Evolutionary conservation across 2,329 filamentous ascomycete genomes (phyloP).

Genomic region (Pseudocercospora pini-densiflorae): DNA sequence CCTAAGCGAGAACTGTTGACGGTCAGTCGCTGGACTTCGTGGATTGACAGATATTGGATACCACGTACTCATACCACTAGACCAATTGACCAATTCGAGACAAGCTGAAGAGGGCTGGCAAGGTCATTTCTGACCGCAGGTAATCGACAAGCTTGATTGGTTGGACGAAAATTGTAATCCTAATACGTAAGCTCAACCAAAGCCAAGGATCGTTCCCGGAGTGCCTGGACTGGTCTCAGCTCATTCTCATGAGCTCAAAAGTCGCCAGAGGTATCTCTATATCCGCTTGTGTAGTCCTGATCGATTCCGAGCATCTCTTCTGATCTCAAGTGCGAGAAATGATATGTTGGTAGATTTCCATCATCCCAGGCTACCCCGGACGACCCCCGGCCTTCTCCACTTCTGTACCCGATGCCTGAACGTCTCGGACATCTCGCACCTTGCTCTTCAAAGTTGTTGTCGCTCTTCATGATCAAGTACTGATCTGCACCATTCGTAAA

Average conservation of each 20-base stretch:
- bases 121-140: not conserved
- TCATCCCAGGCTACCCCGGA: not conserved
- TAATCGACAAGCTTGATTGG: not conserved
- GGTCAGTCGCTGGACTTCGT: not conserved
- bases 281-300: not conserved
- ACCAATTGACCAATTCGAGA: not conserved
- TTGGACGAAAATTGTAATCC: too few relatives aligned
- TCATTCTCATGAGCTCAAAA: not conserved
- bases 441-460: too few relatives aligned
- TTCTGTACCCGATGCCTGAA: not conserved
- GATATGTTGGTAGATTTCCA: not conserved
- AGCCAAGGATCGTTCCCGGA: not conserved
- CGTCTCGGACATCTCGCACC: not conserved
- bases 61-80: constrained; percentile 9
- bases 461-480: not conserved
- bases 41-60: not conserved
- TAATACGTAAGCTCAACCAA: not conserved
- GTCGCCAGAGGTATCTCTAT: not conserved
- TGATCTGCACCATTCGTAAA: not conserved
- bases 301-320: not conserved
- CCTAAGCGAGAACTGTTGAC: constrained; percentile 25
- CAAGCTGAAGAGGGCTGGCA: not conserved
- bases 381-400: not conserved
- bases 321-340: not conserved
- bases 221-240: not conserved